These are phyloP conservation scores for Sporothrix pseudoabietina DNA, from an alignment of 2,329 filamentous ascomycete genomes.

Conservation along the genomic window DNA sequence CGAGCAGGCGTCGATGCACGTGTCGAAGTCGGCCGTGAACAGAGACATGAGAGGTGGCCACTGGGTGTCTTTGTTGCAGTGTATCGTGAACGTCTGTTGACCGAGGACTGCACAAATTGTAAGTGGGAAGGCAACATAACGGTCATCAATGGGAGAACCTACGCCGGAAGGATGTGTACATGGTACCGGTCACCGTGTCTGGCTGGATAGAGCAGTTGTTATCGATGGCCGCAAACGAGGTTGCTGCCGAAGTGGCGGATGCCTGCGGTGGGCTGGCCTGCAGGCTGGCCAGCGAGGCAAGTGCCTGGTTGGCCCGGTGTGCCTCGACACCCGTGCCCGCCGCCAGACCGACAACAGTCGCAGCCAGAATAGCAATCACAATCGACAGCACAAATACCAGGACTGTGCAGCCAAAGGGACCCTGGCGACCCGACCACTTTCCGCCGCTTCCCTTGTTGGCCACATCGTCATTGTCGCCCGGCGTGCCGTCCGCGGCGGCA, in stretches of 20 bases:
- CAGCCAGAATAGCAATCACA: constrained; percentile 46
- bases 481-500: neutral
- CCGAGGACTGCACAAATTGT: constrained; percentile 42
- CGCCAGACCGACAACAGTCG: constrained; percentile 49
- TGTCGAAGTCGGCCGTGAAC: constrained; percentile 48
- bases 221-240: constrained; percentile 42
- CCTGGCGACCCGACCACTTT: neutral
- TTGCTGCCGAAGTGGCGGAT: constrained; percentile 35
- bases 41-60: constrained; percentile 45
- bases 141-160: constrained; percentile 33
- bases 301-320: constrained; percentile 45
- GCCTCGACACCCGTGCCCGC: constrained; percentile 49
- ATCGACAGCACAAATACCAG: constrained; percentile 47
- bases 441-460: neutral
- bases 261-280: neutral
- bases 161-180: constrained; percentile 46
- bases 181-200: constrained; percentile 43
- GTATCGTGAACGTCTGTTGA: constrained; percentile 45
- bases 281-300: constrained; percentile 17
- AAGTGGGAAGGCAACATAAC: neutral
- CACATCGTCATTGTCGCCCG: neutral
- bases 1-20: constrained; percentile 54
- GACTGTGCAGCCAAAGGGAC: constrained; percentile 42
- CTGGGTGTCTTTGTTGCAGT: constrained; percentile 49
- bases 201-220: constrained; percentile 46